Conservation (phyloP, 2,329 filamentous ascomycete species). For the Epichloe uncinata region DNA sequence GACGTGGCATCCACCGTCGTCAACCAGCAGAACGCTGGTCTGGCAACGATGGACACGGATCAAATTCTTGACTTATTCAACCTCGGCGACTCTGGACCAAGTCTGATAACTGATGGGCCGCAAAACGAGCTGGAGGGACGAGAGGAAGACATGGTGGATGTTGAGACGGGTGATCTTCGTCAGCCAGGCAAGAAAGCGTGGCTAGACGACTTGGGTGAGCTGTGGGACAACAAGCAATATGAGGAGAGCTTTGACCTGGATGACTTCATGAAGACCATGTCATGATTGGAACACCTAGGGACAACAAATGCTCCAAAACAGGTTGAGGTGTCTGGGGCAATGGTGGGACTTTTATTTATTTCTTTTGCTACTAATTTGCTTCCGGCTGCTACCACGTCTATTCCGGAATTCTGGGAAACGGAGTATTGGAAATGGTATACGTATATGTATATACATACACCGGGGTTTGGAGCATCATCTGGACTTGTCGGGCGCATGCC, state of each 20-base stretch:
- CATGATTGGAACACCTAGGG: conserved; percentile 23
- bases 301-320: background rate
- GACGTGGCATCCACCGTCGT: conserved; percentile 96
- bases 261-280: conserved; percentile 91
- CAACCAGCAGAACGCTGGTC: conserved; percentile 93
- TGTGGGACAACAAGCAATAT: conserved; percentile 97
- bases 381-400: background rate
- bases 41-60: conserved; percentile 94
- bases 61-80: conserved; percentile 96
- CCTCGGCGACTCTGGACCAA: conserved; percentile 64
- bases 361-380: background rate
- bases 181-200: conserved; percentile 95
- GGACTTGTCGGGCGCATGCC: background rate
- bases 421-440: background rate
- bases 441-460: background rate
- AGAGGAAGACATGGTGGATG: conserved; percentile 81
- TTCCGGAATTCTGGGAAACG: background rate
- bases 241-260: conserved; percentile 96
- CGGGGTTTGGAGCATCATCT: background rate
- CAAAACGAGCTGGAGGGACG: conserved; percentile 45
- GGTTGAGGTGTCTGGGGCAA: background rate
- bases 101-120: conserved; percentile 47
- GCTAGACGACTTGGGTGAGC: conserved; percentile 84
- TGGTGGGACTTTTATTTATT: background rate
- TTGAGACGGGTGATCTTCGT: conserved; percentile 80